Evolutionary conservation across 306 rosid genomes (phyloP).

Genomic region (Vigna trinervia): DNA sequence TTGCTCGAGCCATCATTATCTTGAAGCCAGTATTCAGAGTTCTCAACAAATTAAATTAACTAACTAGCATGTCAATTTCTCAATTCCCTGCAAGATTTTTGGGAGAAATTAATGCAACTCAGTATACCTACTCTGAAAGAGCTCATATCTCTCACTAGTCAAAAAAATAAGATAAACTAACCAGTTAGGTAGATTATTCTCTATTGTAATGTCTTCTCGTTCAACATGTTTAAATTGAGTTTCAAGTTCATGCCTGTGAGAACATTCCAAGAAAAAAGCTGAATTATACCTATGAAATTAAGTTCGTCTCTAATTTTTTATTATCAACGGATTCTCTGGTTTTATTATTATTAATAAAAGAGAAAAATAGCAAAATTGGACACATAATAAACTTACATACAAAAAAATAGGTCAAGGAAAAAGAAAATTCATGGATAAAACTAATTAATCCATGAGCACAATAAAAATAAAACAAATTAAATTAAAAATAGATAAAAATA

Average conservation of each 20-base stretch:
- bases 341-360: too few species aligned
- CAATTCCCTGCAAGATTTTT: conserved; percentile 29
- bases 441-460: too few species aligned
- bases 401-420: too few species aligned
- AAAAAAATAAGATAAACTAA: not conserved
- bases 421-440: too few species aligned
- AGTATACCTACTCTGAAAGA: not conserved
- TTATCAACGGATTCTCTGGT: too few species aligned
- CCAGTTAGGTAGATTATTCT: not conserved
- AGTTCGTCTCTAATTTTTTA: too few species aligned
- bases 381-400: too few species aligned
- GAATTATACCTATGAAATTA: not conserved
- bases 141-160: not conserved
- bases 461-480: too few species aligned
- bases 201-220: conserved; percentile 1
- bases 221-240: not conserved
- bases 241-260: not conserved
- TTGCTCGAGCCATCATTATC: conserved; percentile 11
- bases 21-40: conserved; percentile 10
- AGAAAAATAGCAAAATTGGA: too few species aligned
- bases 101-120: conserved; percentile 5
- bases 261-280: not conserved
- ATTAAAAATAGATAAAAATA: too few species aligned
- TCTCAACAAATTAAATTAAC: conserved; percentile 14
- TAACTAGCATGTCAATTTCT: not conserved